Percentiles rank a stretch among this genome's conserved stretches.
Conservation (phyloP, 202 grass and related monocot genomes). For the Digitaria exilis region DNA sequence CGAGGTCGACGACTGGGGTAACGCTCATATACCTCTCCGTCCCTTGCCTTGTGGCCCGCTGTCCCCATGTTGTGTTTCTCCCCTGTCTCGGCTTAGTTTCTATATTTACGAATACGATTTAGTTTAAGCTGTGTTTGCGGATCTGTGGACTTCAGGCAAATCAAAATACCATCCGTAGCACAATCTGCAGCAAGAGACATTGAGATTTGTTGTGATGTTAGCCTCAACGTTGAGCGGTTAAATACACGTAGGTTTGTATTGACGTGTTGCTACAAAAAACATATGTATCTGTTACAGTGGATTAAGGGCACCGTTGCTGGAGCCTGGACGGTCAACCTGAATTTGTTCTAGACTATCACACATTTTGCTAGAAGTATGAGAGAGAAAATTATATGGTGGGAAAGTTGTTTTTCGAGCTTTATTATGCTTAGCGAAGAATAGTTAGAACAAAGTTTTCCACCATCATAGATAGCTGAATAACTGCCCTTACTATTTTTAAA, state of each 20-base stretch:
- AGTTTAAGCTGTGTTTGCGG: not conserved
- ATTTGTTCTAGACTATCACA: not conserved
- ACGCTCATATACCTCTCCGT: not conserved
- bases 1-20: constrained; percentile 85
- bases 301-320: not conserved
- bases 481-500: not conserved
- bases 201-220: not conserved
- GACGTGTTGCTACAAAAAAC: not conserved
- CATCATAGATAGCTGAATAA: not conserved
- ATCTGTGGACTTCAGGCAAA: not conserved
- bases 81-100: not conserved
- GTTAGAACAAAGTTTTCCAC: no score
- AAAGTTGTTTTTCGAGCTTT: not conserved
- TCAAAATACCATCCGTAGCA: not conserved
- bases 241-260: not conserved
- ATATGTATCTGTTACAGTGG: not conserved
- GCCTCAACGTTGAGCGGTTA: not conserved
- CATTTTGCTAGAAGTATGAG: not conserved
- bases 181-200: not conserved
- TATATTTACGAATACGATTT: not conserved
- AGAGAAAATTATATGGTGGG: not conserved
- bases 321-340: not conserved
- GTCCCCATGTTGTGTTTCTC: not conserved
- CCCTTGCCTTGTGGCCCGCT: not conserved
- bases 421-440: not conserved